phyloP scores from a whole-genome alignment of 2,329 filamentous ascomycete genomes.

The Penicillium carneum region DNA sequence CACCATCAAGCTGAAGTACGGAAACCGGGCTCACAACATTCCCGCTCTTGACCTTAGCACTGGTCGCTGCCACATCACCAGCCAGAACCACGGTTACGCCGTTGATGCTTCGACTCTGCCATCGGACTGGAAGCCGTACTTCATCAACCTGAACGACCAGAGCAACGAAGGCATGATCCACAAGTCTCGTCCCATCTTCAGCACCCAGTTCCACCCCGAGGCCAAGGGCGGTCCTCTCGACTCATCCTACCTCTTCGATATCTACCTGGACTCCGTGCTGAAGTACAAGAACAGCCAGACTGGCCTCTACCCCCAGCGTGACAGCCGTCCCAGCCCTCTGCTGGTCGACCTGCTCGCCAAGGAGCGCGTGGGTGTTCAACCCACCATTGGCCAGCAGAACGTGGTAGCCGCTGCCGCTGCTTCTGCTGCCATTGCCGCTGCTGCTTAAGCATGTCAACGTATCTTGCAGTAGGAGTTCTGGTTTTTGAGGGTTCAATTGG shows the following conservation, averaged over 20 bases:
- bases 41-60: slow-evolving; percentile 92
- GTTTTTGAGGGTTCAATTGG: slow-evolving; percentile 28
- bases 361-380: slow-evolving; percentile 90
- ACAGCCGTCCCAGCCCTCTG: slow-evolving; percentile 85
- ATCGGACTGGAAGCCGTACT: slow-evolving; percentile 94
- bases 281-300: slow-evolving; percentile 85
- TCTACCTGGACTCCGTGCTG: slow-evolving; percentile 88
- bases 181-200: slow-evolving; percentile 94
- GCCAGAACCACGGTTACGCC: slow-evolving; percentile 97
- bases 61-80: slow-evolving; percentile 97
- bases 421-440: slow-evolving; percentile 29
- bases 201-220: slow-evolving; percentile 97
- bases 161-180: slow-evolving; percentile 97
- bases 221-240: slow-evolving; percentile 97
- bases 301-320: slow-evolving; percentile 73
- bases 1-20: slow-evolving; percentile 98
- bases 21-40: slow-evolving; percentile 98
- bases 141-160: slow-evolving; percentile 96
- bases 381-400: slow-evolving; percentile 64
- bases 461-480: slow-evolving; percentile 14
- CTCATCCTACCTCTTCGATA: slow-evolving; percentile 94
- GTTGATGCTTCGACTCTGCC: slow-evolving; percentile 85
- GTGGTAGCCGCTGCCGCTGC: slow-evolving; percentile 44
- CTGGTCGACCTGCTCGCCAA: slow-evolving; percentile 90
- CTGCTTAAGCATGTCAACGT: slow-evolving; percentile 32